Evolutionary conservation across 805 yeast species (phyloP), one percentile per base, ranked within the genome.

Genomic region (Clavispora fructus): DNA sequence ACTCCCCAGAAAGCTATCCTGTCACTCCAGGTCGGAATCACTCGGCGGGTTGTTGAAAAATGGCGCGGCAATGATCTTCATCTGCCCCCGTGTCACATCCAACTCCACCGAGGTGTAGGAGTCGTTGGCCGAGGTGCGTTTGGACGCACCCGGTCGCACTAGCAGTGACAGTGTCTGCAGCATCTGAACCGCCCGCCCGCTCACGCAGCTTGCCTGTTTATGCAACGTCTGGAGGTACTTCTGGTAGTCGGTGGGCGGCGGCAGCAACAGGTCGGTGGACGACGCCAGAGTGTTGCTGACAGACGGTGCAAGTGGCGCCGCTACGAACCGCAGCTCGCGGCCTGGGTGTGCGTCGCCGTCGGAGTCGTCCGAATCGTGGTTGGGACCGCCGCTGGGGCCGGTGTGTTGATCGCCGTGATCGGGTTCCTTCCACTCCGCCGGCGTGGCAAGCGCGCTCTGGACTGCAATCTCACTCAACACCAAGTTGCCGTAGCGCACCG

Each of bases 31-130:
- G 48, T 65, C 70, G 7, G 65, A 59, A 48, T 68, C 73, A 32
- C 61, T 57, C 6, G 74, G 74, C 2, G 74, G 75, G 27, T 63
- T 63, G 42, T 58, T 59, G 56, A 68, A 69, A 45, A 62, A 68
- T 19, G 73, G 73, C 13, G 67, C 63, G 17, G 73, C 69, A 16
- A 69, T 62, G 8, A 68, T 59, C 6, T 66, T 62, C 59, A 54
- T 51, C 43, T 44, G 50, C 7, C 54, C 57, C 40, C 32, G 42
- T 17, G 33, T 43, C 35, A 7, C 25, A 9, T 35, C 45, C 40
- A 52, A 41, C n/a, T 54, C 56, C 26, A 51, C 50, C 6, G 57
- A 50, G 14, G 46, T 29, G 28, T 40, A 47, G 2, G 57, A 51
- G 32, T 35, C 48, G 33, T 48, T 41, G 32, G 23, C 25, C 25